Conservation (phyloP, 371 early-diverging fungal genomes). For the Amoeboradix gromovi region DNA sequence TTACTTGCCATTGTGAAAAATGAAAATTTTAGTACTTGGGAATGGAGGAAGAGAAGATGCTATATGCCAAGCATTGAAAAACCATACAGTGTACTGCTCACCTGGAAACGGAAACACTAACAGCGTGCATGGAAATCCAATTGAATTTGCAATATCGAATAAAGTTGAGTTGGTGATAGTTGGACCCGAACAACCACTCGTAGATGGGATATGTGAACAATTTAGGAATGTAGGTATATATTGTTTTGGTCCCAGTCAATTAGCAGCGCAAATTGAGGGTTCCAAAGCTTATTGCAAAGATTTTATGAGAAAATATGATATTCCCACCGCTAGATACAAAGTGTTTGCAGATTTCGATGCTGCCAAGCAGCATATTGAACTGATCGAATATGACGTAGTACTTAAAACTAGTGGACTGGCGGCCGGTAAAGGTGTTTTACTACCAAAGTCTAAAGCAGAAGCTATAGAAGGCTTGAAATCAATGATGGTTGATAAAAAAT, state of each 20-base stretch:
- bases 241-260: slow-evolving; percentile 65
- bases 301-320: slow-evolving; percentile 76
- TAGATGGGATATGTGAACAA: slow-evolving; percentile 49
- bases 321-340: slow-evolving; percentile 77
- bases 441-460: slow-evolving; percentile 56
- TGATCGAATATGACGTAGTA: slow-evolving; percentile 4
- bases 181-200: slow-evolving; percentile 88
- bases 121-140: slow-evolving; percentile 14
- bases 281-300: slow-evolving; percentile 91
- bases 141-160: slow-evolving; percentile 44
- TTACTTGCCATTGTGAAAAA: no score
- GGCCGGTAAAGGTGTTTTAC: slow-evolving; percentile 83
- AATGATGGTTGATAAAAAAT: slow-evolving; percentile 61
- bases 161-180: slow-evolving; percentile 45
- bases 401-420: slow-evolving; percentile 76
- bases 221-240: slow-evolving; percentile 49
- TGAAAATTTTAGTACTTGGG: slow-evolving; percentile 45
- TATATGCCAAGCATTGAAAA: slow-evolving; percentile 10
- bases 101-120: background rate
- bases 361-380: slow-evolving; percentile 38
- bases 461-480: slow-evolving; percentile 45
- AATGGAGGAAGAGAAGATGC: slow-evolving; percentile 89
- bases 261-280: slow-evolving; percentile 74
- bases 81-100: background rate
- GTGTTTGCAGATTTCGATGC: slow-evolving; percentile 53